These are phyloP conservation scores for Ogataea paraovalis DNA, from an alignment of 805 yeast genomes.

Conservation along the genomic window DNA sequence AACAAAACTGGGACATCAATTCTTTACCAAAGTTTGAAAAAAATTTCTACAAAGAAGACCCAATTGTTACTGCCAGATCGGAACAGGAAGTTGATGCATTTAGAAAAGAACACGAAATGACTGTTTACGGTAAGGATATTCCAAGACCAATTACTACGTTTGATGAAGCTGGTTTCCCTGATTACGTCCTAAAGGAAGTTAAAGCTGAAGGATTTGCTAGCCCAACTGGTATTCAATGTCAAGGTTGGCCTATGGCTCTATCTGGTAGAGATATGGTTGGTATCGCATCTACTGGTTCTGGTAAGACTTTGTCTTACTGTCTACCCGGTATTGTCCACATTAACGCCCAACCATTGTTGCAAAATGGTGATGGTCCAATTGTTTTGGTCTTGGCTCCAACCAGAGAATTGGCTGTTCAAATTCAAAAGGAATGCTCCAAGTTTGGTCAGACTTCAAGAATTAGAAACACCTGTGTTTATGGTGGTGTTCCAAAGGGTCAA, in stretches of 20 bases:
- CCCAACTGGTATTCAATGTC: constrained; percentile 97
- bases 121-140: constrained; percentile 73
- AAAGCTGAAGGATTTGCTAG: constrained; percentile 86
- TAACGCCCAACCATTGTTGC: constrained; percentile 93
- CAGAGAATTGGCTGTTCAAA: constrained; percentile 97
- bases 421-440: constrained; percentile 92
- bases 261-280: constrained; percentile 99
- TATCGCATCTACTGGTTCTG: constrained; percentile 98
- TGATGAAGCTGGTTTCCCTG: constrained; percentile 98
- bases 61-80: constrained; percentile 68
- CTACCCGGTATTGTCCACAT: constrained; percentile 96
- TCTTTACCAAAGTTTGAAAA: constrained; percentile 87
- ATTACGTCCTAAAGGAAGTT: constrained; percentile 84
- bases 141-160: constrained; percentile 92
- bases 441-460: constrained; percentile 90
- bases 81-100: constrained; percentile 69
- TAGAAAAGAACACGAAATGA: constrained; percentile 85
- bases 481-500: constrained; percentile 99
- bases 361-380: constrained; percentile 96
- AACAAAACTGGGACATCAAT: constrained; percentile 79
- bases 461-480: constrained; percentile 95
- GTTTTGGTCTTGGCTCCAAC: constrained; percentile 96
- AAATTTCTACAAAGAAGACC: constrained; percentile 88
- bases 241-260: constrained; percentile 99
- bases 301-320: constrained; percentile 96